Evolutionary conservation across 164 flowering plant genomes (phyloP), one percentile per base, ranked within the genome.

Genomic region (Liquidambar formosana): DNA sequence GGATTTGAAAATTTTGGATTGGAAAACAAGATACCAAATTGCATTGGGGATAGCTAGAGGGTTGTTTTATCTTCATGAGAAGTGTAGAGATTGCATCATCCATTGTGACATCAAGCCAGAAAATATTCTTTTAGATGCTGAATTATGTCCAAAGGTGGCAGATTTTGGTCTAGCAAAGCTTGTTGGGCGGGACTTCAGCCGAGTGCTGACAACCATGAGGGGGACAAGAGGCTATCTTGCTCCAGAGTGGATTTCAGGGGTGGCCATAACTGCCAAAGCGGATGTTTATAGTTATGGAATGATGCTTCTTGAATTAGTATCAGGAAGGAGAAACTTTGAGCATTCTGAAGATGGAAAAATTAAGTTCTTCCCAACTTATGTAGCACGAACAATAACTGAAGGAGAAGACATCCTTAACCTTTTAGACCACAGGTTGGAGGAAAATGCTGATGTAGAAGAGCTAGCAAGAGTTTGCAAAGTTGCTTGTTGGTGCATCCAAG

Each of bases 91-190:
- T 8, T 80, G 85, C 75, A 85, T 87, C 61, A 80, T 85, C 9
- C 87, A 87, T 49, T 85, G 87, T 41, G 87, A 87, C 70, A 80
- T 87, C 68, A 87, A 87, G 66, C 91, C 91, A 0, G 87, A 85
- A 46, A 87, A 85, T 80, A 83, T 87, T 53, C 74, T 85, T 19
- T 64, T 87, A 48, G 85, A 87, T 61, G 75, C 69, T 8, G 81
- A 72, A 2, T 73, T 72, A 51, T 54, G 67, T 69, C 82, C 90
- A 5, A 86, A 78, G 57, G 84, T 84, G n/a, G 84, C 90, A 21
- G 90, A 86, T 71, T 86, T 86, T 46, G 86, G 90, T 23, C 80
- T 84, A 16, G 90, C 85, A 33, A 86, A 86, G 81, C 83, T 86
- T 28, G 27, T 81, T 0, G 84, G 86, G 16, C 67, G 78, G 16